Conservation (phyloP, 139 green algal species). For the Eudorina sp. region DNA sequence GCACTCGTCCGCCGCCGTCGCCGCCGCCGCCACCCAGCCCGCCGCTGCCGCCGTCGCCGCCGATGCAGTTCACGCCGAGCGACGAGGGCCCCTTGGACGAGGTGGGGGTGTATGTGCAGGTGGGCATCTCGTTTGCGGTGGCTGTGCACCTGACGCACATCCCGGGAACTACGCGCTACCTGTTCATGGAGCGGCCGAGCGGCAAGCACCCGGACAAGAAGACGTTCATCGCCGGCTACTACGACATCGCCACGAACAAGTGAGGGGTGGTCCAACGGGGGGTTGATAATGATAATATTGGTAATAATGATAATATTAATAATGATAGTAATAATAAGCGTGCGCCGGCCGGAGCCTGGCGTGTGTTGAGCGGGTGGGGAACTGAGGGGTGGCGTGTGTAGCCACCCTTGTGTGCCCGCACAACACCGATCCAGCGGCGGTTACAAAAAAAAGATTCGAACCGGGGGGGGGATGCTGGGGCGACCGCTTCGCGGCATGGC, state of each 20-base stretch:
- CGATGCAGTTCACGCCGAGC: not conserved
- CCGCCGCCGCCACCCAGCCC: constrained; percentile 5
- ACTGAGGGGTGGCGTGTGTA: too few species aligned
- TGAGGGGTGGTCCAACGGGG: constrained; percentile 21
- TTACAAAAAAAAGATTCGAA: too few species aligned
- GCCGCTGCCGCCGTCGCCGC: constrained; percentile 1
- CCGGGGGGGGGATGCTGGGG: too few species aligned
- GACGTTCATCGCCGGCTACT: constrained; percentile 51
- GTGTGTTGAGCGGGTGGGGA: too few species aligned
- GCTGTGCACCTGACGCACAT: constrained; percentile 52
- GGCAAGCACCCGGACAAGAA: constrained; percentile 60
- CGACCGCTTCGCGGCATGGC: too few species aligned
- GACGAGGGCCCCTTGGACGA: constrained; percentile 12
- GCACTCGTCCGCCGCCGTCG: not conserved
- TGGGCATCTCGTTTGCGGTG: constrained; percentile 18
- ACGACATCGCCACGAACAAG: constrained; percentile 46
- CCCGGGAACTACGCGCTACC: constrained; percentile 45
- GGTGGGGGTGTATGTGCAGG: constrained; percentile 18
- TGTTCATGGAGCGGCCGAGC: constrained; percentile 56
- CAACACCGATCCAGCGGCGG: too few species aligned
- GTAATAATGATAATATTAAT: too few species aligned
- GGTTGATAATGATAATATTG: too few species aligned
- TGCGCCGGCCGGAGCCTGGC: too few species aligned
- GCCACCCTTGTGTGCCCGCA: too few species aligned
- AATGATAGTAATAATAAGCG: too few species aligned